Conservation (phyloP, 768 basidiomycete species). For the Phanerochaete sordida region DNA sequence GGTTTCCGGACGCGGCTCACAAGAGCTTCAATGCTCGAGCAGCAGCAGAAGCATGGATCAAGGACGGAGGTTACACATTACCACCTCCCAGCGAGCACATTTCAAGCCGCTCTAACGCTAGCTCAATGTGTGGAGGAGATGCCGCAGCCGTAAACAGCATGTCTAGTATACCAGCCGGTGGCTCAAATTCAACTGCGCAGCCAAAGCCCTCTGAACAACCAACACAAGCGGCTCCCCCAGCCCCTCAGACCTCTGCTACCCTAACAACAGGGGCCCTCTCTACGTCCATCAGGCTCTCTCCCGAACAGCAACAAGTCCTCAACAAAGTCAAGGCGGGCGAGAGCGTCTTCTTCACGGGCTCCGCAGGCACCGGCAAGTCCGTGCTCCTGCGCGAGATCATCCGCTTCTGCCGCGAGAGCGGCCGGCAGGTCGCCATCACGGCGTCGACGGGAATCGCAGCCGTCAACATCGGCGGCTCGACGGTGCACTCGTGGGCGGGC, state of each 20-base stretch:
- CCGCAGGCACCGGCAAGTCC: slow-evolving; percentile 87
- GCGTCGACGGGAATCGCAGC: slow-evolving; percentile 79
- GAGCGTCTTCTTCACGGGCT: slow-evolving; percentile 83
- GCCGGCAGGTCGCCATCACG: slow-evolving; percentile 57
- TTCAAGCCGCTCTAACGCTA: too few relatives aligned
- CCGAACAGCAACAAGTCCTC: slow-evolving; percentile 48
- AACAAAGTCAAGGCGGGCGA: slow-evolving; percentile 50
- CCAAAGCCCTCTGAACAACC: slow-evolving; percentile 5
- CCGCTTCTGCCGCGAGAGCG: slow-evolving; percentile 33
- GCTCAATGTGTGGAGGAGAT: too few relatives aligned
- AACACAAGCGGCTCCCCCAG: not conserved
- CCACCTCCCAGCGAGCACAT: too few relatives aligned
- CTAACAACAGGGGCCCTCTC: not conserved
- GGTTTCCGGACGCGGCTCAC: slow-evolving; percentile 49
- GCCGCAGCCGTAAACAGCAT: too few relatives aligned
- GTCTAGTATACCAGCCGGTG: too few relatives aligned
- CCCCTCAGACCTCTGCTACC: not conserved
- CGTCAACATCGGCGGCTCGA: slow-evolving; percentile 78
- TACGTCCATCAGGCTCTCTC: slow-evolving; percentile 39
- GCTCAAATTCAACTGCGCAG: too few relatives aligned
- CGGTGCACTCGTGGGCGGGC: slow-evolving; percentile 79
- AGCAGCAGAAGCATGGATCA: slow-evolving; percentile 53
- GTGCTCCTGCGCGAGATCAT: slow-evolving; percentile 77
- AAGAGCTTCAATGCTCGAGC: slow-evolving; percentile 45
- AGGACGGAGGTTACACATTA: not conserved